Base-by-base conservation (phyloP, 441 rosid genomes). In the Pelargonium cotyledonis region DNA sequence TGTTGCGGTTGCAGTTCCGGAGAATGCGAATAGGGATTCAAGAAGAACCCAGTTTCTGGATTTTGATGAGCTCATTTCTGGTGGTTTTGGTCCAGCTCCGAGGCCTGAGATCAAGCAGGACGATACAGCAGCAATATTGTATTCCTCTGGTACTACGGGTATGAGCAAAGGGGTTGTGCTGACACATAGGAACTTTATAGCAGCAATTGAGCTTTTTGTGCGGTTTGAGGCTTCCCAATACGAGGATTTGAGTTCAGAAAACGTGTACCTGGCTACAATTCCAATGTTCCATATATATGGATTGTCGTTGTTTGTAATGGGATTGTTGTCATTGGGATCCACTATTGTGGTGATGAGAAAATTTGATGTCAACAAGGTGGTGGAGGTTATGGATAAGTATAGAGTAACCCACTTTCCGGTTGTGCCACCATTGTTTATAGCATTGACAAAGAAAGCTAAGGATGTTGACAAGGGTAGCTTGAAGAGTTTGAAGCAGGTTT, bases 251-350 rank as follows among this genome's bases (percentile, higher is more conserved):
- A 47, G 83, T 66, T 76, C 81, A 6, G 74, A 83, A 44, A 85
- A 83, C 67, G 92, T 89, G 69, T 88, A 81, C 73, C 38, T 93
- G 1, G 95, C 95, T 19, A 89, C 76, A 18, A 38, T 91, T 35
- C 96, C 97, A 0, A 79, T 93, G 91, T 89, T 87, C 58, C 98
- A 93, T 76, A 85, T 93, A 63, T 89, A 91, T 49, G 98, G 98
- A n/a, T 58, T 85, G 16, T 85, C 96, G 0, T 84, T 93, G 51
- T 88, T 91, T 58, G 87, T 78, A 7, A 10, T 84, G 74, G 97
- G 97, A 18, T 63, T 91, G 75, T 58, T 88, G 65, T 83, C 91
- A 1, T 26, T 91, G 69, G 95, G 97, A 21, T 74, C 92, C 55
- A 81, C 75, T 35, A 49, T 88, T 69, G 89, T 93, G 78, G 84